A percentile compares a stretch with the other conserved stretches of the same genome.
phyloP scores from a whole-genome alignment of 2,329 filamentous ascomycete species.

The Onygenales sp. region DNA sequence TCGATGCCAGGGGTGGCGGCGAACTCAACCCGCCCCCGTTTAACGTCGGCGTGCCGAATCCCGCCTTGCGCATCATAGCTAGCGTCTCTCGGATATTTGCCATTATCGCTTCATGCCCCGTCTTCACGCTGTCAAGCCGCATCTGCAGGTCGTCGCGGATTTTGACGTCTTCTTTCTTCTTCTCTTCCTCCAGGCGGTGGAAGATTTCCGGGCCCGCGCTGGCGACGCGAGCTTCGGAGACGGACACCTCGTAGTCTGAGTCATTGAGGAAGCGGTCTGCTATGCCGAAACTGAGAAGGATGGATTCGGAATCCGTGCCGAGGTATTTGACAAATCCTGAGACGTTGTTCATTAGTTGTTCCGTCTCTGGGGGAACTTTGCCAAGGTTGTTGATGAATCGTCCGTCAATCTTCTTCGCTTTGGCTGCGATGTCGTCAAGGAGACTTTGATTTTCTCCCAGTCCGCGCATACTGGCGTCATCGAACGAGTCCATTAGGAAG shows the following conservation, averaged over 20 bases:
- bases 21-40: not conserved
- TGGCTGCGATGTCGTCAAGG: conserved; percentile 38
- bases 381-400: conserved; percentile 22
- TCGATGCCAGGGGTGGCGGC: not conserved
- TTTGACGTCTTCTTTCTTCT: conserved; percentile 40
- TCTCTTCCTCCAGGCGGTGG: conserved; percentile 34
- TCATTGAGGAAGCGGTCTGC: conserved; percentile 43
- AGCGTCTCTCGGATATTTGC: conserved; percentile 31
- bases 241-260: conserved; percentile 44
- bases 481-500: conserved; percentile 41
- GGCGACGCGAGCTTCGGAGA: conserved; percentile 41
- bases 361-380: conserved; percentile 25
- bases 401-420: conserved; percentile 30
- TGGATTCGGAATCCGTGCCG: conserved; percentile 35
- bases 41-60: conserved; percentile 7
- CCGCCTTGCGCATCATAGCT: conserved; percentile 20
- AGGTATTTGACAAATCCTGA: conserved; percentile 30
- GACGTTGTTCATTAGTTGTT: conserved; percentile 28
- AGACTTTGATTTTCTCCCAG: conserved; percentile 43
- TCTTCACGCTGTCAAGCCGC: conserved; percentile 33
- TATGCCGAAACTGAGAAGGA: conserved; percentile 37
- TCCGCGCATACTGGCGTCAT: conserved; percentile 42
- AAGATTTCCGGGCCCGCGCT: conserved; percentile 34
- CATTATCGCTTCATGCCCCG: conserved; percentile 28
- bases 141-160: conserved; percentile 32